Conservation (phyloP, 2,329 filamentous ascomycete species). For the Fusarium sp. region DNA sequence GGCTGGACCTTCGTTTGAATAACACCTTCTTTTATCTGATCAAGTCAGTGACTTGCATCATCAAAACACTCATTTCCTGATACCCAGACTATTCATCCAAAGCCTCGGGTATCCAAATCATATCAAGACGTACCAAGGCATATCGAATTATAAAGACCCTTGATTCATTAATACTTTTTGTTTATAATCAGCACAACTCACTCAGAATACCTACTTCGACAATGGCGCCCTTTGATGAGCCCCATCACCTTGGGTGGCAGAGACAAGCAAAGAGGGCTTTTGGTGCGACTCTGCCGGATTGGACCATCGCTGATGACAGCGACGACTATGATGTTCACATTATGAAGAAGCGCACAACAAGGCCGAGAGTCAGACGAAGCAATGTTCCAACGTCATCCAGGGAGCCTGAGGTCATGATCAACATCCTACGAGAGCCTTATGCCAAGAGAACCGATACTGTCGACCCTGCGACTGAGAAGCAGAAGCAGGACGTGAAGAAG, state of each 20-base stretch:
- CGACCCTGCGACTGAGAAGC: background rate
- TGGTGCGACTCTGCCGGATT: slow-evolving; percentile 31
- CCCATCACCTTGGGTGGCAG: slow-evolving; percentile 30
- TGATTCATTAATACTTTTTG: slow-evolving; percentile 10
- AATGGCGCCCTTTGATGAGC: slow-evolving; percentile 28
- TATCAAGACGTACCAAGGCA: background rate
- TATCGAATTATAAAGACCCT: background rate
- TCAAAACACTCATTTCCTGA: slow-evolving; percentile 24
- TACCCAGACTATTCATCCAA: slow-evolving; percentile 5
- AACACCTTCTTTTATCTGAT: slow-evolving; percentile 26
- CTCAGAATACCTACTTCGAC: background rate
- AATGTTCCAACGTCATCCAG: background rate
- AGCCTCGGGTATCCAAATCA: slow-evolving; percentile 8
- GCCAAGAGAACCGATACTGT: background rate
- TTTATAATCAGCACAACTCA: background rate
- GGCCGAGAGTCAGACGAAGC: slow-evolving; percentile 11
- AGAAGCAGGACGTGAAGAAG: slow-evolving; percentile 1
- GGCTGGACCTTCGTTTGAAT: slow-evolving; percentile 39
- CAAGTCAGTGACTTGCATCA: slow-evolving; percentile 37
- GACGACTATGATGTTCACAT: slow-evolving; percentile 33
- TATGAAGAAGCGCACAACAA: slow-evolving; percentile 22
- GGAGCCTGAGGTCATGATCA: slow-evolving; percentile 13
- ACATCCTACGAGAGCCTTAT: background rate
- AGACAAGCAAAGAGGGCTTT: slow-evolving; percentile 27
- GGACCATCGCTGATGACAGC: slow-evolving; percentile 43